Evolutionary conservation across 2,329 filamentous ascomycete species (phyloP), one percentile per base, ranked within the genome.

Genomic region (Boeremia exigua): DNA sequence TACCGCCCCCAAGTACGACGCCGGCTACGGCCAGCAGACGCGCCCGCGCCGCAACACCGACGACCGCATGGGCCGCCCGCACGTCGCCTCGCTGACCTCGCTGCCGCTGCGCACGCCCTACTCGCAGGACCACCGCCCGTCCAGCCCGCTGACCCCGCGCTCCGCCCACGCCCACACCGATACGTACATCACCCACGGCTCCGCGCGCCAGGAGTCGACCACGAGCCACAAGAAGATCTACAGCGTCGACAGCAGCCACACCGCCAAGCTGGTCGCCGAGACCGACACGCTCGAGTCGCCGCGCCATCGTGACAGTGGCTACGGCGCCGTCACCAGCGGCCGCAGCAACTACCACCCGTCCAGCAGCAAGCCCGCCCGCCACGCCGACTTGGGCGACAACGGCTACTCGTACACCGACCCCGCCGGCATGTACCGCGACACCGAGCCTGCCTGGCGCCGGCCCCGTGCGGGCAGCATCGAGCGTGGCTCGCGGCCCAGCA

Each of bases 391-490:
- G 34, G 66, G 65, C 29, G 78, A 80, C 42, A 77, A 78, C 42
- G 75, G 73, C 46, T 82, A 77, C 61, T 81, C 79, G 3, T 82
- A 82, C 69, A 82, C 79, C 1, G 79, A 82, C 59, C 70, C 80
- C 4, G 79, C 79, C 9, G 74, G 75, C 63, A 82, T 82, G 80
- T 82, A 79, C 65, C 72, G 75, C 37, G 79, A 81, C 48, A 82
- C 80, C 1, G 80, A 82, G 64, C 80, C 80, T 10, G 73, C 75
- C 30, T 80, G 79, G 78, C 73, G 78, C 17, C 75, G 73, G 30
- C 71, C 78, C 30, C 74, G 79, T 40, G 63, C 69, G n/a, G 78
- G 78, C 48, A 82, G 80, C 57, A 58, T 80, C 12, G 80, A 82
- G 50, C 75, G 78, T 19, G 71, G 76, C 39, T 61, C 69, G 23